Evolutionary conservation across 2,329 filamentous ascomycete species (phyloP), one percentile per base, ranked within the genome.

Genomic region (Cordyceps cicadae): DNA sequence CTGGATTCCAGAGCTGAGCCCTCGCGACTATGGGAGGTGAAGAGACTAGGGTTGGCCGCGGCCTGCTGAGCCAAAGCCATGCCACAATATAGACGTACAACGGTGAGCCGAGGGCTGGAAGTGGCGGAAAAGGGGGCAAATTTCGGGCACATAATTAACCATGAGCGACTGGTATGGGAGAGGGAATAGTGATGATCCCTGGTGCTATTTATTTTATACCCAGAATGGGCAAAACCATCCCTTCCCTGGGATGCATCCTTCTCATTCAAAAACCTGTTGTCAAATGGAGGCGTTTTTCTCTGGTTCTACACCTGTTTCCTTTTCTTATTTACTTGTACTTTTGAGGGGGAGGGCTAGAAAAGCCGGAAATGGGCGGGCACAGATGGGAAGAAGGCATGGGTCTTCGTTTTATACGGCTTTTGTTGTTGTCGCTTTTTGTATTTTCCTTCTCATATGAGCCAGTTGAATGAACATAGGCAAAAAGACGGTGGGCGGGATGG

Each of bases 1-100:
- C 19, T 82, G 79, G 80, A 66, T 67, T n/a, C 72, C 76, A 1
- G 71, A 76, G 64, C 67, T 76, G 58, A 53, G 61, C 49, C 56
- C 56, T 34, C 60, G 57, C 32, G 61, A 62, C 37, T 62, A 62
- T 26, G 59, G 59, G 15, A 56, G 50, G 26, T 56, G 39, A 29
- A 1, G 11, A n/a, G 12, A 5, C 14, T 26, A 6, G 43, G 17
- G 3, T 45, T 21, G 3, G n/a, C 43, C 19, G 7, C 17, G n/a
- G 43, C 41, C 4, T 43, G 15, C 41, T n/a, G 41, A 19, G 48
- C 49, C 26, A 26, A 3, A 8, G 17, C 6, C 43, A n/a, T 19
- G 43, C 14, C 15, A n/a, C n/a, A 45, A 21, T 21, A 21, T 5
- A 7, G n/a, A 9, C 3, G n/a, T 11, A 21, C 19, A 46, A 46